Percentiles rank a stretch among this genome's conserved stretches.
Evolutionary conservation across 306 rosid species (phyloP).

Genomic region (Trifolium pratense): DNA sequence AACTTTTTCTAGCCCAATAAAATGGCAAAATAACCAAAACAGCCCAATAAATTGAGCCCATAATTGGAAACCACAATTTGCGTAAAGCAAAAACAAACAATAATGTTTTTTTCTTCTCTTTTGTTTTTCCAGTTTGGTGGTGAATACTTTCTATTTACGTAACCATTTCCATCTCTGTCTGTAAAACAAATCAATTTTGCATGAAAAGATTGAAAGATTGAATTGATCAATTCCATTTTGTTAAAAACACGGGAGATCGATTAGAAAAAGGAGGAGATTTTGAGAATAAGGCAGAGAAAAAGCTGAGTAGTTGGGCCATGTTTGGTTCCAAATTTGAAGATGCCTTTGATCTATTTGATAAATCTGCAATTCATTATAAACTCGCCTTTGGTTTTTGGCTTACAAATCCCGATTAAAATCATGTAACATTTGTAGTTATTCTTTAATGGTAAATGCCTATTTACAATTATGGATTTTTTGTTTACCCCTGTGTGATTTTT

Average conservation of each 20-base stretch:
- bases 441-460: too few species aligned
- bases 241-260: slow-evolving; percentile 72
- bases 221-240: slow-evolving; percentile 18
- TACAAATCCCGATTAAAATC: too few species aligned
- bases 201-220: background rate
- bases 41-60: too few species aligned
- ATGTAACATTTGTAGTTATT: slow-evolving; percentile 49
- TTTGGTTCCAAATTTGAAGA: slow-evolving; percentile 85
- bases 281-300: slow-evolving; percentile 82
- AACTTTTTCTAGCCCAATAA: too few species aligned
- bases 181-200: background rate
- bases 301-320: slow-evolving; percentile 82
- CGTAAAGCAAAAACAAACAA: too few species aligned
- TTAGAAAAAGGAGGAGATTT: slow-evolving; percentile 72
- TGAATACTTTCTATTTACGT: slow-evolving; percentile 3
- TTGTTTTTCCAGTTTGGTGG: background rate
- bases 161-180: background rate
- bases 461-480: too few species aligned
- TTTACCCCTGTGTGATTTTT: too few species aligned
- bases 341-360: slow-evolving; percentile 90
- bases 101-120: background rate
- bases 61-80: too few species aligned
- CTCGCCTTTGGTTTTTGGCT: too few species aligned
- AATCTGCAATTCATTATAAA: slow-evolving; percentile 82
- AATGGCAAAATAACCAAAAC: too few species aligned